Evolutionary conservation across 2,329 filamentous ascomycete genomes (phyloP).

Genomic region (Amauroascus verrucosus): DNA sequence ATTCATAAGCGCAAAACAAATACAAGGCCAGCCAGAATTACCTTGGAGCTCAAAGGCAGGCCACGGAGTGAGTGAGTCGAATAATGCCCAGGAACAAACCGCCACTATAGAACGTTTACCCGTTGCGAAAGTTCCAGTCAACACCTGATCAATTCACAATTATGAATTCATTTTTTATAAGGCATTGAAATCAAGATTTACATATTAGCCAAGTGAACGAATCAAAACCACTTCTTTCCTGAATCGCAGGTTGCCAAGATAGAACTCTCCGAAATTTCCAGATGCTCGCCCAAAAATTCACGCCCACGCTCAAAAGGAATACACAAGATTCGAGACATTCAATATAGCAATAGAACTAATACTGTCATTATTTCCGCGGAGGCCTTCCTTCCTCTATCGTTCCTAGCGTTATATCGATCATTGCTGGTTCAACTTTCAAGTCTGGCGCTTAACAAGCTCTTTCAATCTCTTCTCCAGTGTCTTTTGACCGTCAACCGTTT

Average conservation of each 20-base stretch:
- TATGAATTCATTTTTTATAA: no score
- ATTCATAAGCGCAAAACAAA: no score
- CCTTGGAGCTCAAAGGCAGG: no score
- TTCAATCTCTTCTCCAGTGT: slow-evolving; percentile 69
- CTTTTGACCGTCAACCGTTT: slow-evolving; percentile 57
- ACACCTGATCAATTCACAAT: no score
- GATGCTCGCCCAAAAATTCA: neutral
- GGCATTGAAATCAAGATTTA: neutral
- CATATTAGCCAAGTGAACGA: neutral
- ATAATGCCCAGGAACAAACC: no score
- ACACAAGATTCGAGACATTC: neutral
- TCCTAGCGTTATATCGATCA: neutral
- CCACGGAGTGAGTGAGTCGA: no score
- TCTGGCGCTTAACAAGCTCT: slow-evolving; percentile 46
- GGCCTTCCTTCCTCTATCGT: neutral
- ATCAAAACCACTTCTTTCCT: neutral
- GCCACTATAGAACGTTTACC: no score
- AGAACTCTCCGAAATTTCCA: neutral
- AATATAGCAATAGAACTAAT: neutral
- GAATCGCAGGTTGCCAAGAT: neutral
- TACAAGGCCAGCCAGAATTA: no score
- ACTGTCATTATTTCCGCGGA: neutral
- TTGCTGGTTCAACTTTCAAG: neutral
- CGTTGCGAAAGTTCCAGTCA: no score
- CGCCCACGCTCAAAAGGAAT: slow-evolving; percentile 1